phyloP scores from a whole-genome alignment of 192 early-diverging fungal species.

The Blastocladiella britannica region DNA sequence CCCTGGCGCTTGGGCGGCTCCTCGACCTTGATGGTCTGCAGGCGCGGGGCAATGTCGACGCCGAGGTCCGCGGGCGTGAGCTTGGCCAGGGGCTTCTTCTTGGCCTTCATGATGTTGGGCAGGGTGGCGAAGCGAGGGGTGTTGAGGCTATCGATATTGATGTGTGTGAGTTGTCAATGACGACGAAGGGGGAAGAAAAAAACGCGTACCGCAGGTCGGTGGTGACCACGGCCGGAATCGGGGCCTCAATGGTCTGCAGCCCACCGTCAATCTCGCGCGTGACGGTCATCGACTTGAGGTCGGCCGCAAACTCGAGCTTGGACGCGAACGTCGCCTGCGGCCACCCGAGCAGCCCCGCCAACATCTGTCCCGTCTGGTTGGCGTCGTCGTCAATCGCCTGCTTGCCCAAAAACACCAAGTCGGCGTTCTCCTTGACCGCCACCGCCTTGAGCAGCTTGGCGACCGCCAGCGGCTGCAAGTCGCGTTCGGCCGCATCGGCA shows the following conservation, averaged over 20 bases:
- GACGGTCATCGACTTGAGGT: constrained; percentile 46
- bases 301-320: constrained; percentile 58
- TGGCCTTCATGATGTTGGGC: constrained; percentile 95
- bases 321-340: constrained; percentile 94
- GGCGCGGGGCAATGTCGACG: constrained; percentile 61
- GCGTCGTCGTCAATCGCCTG: constrained; percentile 98
- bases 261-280: constrained; percentile 96
- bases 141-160: constrained; percentile 44
- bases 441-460: constrained; percentile 85
- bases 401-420: constrained; percentile 89
- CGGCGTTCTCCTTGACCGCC: constrained; percentile 72
- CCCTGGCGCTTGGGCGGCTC: constrained; percentile 86
- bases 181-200: constrained; percentile 3
- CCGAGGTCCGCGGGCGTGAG: constrained; percentile 53
- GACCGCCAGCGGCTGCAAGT: constrained; percentile 68
- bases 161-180: constrained; percentile 1
- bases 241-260: constrained; percentile 63
- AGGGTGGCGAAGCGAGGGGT: constrained; percentile 89
- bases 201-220: constrained; percentile 62
- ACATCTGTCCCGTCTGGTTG: constrained; percentile 95
- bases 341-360: constrained; percentile 84
- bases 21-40: constrained; percentile 70
- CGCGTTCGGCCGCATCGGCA: constrained; percentile 32
- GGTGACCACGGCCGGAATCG: constrained; percentile 82
- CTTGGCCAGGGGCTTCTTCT: constrained; percentile 85